Base-by-base conservation (phyloP, 1,284 basidiomycete genomes). In the Bondarzewia mesenterica region DNA sequence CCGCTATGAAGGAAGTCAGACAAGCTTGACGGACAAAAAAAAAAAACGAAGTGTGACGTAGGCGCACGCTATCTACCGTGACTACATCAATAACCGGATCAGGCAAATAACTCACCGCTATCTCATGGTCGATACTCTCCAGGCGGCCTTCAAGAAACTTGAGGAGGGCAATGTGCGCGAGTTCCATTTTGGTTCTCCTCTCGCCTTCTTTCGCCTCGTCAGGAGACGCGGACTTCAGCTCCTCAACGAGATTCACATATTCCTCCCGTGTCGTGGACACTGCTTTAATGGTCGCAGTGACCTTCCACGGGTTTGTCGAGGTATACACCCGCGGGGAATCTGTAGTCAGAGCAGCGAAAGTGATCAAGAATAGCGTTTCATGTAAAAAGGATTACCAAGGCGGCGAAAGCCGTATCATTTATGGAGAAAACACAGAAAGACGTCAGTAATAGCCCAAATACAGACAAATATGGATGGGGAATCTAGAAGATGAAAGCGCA, bases 301-400 rank as follows among this genome's bases (percentile, higher is more conserved):
- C 80, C 68, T 89, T 90, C 88, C 87, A 90, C 26, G 87, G 87
- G 62, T 90, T 90, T 8, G 84, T 86, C 25, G 88, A 89, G 29
- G 76, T 66, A 59, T 87, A 90, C 49, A 89, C 67, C 52, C 87
- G 78, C 37, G 87, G 83, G 45, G 88, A 89, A 69, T 85, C 87
- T 90, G 60, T 59, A 54, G 43, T 60, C 58, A 60, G 54, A 63
- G 58, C 57, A 55, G 54, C 54, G 21, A 22, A 48, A 48, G 23
- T 23, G 42, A 50, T 54, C 25, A 47, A 50, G 53, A 51, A 53
- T 47, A 57, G 47, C 56, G 55, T 59, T 53, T 55, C 54, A 52
- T 51, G 53, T 43, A 38, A 55, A 49, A 52, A 47, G 56, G n/a
- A 50, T 60, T 58, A 62, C 60, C 53, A 57, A 58, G 48, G 59